Conservation (phyloP, 2,329 filamentous ascomycete genomes). For the Talaromyces islandicus region DNA sequence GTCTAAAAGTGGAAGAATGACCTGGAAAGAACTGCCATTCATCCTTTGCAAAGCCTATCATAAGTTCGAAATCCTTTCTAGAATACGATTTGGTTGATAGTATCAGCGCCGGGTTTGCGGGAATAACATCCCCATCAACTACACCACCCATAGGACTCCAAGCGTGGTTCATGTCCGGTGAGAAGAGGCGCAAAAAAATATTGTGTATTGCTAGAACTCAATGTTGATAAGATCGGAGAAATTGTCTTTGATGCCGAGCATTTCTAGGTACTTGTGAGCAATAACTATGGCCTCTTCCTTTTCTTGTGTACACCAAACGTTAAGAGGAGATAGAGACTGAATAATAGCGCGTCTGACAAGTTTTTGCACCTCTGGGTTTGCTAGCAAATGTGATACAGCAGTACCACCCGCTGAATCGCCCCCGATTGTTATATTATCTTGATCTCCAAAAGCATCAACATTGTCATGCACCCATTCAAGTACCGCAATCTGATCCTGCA, state of each 20-base stretch:
- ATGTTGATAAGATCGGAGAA: neutral
- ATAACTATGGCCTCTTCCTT: neutral
- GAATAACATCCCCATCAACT: neutral
- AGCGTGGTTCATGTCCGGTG: neutral
- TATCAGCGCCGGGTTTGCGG: neutral
- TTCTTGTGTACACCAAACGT: neutral
- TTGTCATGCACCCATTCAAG: constrained; percentile 19
- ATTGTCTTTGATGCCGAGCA: neutral
- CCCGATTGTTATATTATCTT: constrained; percentile 17
- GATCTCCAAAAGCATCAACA: constrained; percentile 22
- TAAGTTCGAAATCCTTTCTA: neutral
- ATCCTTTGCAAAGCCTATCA: constrained; percentile 2
- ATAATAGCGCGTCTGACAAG: neutral
- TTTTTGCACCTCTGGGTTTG: neutral
- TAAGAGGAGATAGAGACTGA: neutral
- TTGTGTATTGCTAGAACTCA: neutral
- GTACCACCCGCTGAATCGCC: constrained; percentile 21
- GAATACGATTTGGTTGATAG: neutral
- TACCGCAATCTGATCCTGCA: constrained; percentile 14
- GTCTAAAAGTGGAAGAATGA: neutral
- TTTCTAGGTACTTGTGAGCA: neutral
- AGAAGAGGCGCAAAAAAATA: neutral
- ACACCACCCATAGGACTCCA: neutral
- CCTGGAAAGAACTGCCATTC: neutral
- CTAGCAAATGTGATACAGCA: constrained; percentile 3